Base-by-base conservation (phyloP, 2,329 filamentous ascomycete genomes). In the Ceratocystis cubensis region DNA sequence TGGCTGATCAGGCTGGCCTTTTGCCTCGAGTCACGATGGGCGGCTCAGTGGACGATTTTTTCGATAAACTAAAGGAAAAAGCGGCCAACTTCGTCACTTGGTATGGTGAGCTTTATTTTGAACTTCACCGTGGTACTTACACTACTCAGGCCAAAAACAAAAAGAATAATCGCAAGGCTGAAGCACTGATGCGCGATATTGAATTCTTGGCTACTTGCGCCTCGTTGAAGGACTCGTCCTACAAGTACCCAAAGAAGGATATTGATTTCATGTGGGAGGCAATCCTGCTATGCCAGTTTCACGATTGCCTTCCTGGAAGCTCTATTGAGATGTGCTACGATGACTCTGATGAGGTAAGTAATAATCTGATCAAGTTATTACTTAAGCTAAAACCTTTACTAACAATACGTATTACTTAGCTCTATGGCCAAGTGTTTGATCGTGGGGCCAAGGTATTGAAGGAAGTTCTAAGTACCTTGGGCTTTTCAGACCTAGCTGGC, bases 71-170 rank as follows among this genome's bases (percentile, higher is more conserved):
- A 2, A 88, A 96, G 75, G 84, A 88, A 76, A 96, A 92, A 77
- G 85, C 85, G 33, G 75, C 84, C 2, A 82, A 90, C 20, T 87
- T 96, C 65, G 89, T 91, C 28, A 97, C 94, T 1, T 99, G 94
- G 94, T 96, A 96, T 74, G 94, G 94, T 53, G 94, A 99, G 77
- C 82, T 99, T 7, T 99, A 99, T 78, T 96, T 99, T 75, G 94
- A 99, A 76, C 83, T 99, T 62, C 94, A 99, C 75, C 88, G 94
- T 68, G 94, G 94, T 65, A 97, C 93, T 13, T 97, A 97, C 77
- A 99, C 94, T 2, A 96, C 93, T 0, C 93, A 97, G 75, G 88
- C 92, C 68, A 96, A 96, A 78, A 99, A 96, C 80, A 99, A 99
- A 79, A 85, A 85, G 71, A 93, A 95, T 79, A 99, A 97, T 74